phyloP scores from a whole-genome alignment of 768 basidiomycete species.

The Trametes meyenii region DNA sequence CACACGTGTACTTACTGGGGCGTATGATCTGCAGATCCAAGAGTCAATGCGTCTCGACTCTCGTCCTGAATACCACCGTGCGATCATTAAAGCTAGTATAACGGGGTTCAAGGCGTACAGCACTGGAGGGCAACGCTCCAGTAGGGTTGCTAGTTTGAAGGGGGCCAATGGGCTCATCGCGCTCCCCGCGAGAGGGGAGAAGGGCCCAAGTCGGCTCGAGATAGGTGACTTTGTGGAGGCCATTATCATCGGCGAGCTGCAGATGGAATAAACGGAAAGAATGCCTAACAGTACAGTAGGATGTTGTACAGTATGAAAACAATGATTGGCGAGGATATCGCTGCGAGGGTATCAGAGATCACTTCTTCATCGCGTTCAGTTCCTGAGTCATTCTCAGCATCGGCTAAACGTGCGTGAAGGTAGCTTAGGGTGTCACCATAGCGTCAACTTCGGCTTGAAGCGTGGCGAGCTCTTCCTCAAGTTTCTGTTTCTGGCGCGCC shows the following conservation, averaged over 20 bases:
- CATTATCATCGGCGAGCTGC: conserved; percentile 70
- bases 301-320: conserved; percentile 15
- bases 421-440: conserved; percentile 43
- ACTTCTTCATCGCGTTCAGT: conserved; percentile 30
- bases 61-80: conserved; percentile 84
- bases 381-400: conserved; percentile 18
- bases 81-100: conserved; percentile 49
- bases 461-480: conserved; percentile 63
- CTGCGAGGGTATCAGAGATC: background rate
- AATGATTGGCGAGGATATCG: background rate
- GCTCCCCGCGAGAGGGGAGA: conserved; percentile 51
- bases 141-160: conserved; percentile 75
- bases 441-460: conserved; percentile 65
- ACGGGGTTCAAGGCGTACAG: conserved; percentile 67
- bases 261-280: conserved; percentile 28
- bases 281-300: conserved; percentile 5
- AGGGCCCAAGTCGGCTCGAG: conserved; percentile 43
- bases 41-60: conserved; percentile 67
- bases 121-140: conserved; percentile 87
- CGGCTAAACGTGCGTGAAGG: background rate
- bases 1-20: background rate
- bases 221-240: conserved; percentile 60
- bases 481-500: conserved; percentile 63
- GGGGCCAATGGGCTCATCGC: conserved; percentile 81
- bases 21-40: conserved; percentile 46